Percentiles rank a stretch among this genome's conserved stretches.
These are phyloP conservation scores for Periglandula ipomoeae DNA, from an alignment of 2,329 filamentous ascomycete genomes.

Conservation along the genomic window DNA sequence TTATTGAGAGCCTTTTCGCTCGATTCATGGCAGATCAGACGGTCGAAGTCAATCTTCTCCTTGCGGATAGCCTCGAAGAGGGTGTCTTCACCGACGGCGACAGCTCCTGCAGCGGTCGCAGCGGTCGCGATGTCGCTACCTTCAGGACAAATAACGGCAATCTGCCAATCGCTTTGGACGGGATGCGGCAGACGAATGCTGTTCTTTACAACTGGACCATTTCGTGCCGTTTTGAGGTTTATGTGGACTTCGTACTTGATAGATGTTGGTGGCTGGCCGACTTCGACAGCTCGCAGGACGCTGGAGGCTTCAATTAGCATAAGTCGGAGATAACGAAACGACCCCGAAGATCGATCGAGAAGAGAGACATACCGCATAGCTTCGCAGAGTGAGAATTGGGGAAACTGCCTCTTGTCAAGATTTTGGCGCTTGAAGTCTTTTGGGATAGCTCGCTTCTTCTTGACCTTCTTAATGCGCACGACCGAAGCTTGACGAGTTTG, in stretches of 20 bases:
- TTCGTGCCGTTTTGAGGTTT: conserved; percentile 73
- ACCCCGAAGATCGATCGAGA: neutral
- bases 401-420: conserved; percentile 51
- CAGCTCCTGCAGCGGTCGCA: conserved; percentile 69
- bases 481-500: conserved; percentile 34
- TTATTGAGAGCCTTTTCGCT: conserved; percentile 73
- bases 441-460: conserved; percentile 50
- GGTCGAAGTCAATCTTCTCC: conserved; percentile 78
- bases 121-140: conserved; percentile 64
- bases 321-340: neutral
- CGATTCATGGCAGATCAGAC: conserved; percentile 75
- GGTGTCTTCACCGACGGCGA: conserved; percentile 74
- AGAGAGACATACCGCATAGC: conserved; percentile 63
- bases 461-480: conserved; percentile 39
- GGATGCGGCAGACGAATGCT: conserved; percentile 82
- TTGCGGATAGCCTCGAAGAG: conserved; percentile 69
- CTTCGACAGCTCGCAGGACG: conserved; percentile 86
- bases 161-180: conserved; percentile 77
- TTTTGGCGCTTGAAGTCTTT: conserved; percentile 60
- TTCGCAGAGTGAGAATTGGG: conserved; percentile 74
- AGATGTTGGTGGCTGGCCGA: conserved; percentile 63
- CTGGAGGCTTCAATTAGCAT: conserved; percentile 32
- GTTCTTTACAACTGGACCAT: conserved; percentile 79
- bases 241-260: conserved; percentile 86
- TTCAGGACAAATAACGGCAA: conserved; percentile 87